Evolutionary conservation across 305 asterid species (phyloP), one percentile per base, ranked within the genome.

Genomic region (Fraxinus xanthoxyloides): DNA sequence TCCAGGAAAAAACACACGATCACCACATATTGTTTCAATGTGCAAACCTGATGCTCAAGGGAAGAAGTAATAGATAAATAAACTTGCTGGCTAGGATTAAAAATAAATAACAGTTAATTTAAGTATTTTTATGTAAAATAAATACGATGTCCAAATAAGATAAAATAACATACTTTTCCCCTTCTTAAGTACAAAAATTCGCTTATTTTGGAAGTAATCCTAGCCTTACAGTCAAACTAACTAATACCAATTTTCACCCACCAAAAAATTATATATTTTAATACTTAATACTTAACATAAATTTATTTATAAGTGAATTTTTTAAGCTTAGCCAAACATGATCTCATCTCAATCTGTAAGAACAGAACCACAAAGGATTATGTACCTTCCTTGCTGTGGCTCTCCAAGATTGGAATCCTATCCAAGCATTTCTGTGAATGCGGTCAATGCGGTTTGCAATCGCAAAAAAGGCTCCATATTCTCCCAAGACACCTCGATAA

Each of bases 361-460:
- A 77, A 79, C 72, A 79, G 23, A 35, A 65, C 9, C n/a, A 36
- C 10, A 81, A 82, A 19, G 51, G 73, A 85, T 72, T 69, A 76
- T 86, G 59, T 91, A 93, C 99, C 95, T 79, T 91, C 80, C 87
- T 90, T 40, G 99, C 98, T 48, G 97, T 93, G 81, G 90, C 92
- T 86, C 99, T 89, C 99, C 99, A 97, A 56, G 98, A 97, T 65
- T 93, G 98, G 83, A 97, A 97, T 38, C 99, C 98, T 83, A 97
- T 93, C 99, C 99, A 97, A 87, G 98, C 93, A 89, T 92, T 97
- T 86, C 90, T 95, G 84, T 97, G 99, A 81, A 93, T 84, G 76
- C 97, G 94, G 84, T 97, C 98, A 28, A 92, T 88, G 90, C 97
- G 88, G 79, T 97, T 92, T 43, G 98, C 98, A 79, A 97, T 90